Base-by-base conservation (phyloP, 805 yeast species). In the Cephaloascus albidus region DNA sequence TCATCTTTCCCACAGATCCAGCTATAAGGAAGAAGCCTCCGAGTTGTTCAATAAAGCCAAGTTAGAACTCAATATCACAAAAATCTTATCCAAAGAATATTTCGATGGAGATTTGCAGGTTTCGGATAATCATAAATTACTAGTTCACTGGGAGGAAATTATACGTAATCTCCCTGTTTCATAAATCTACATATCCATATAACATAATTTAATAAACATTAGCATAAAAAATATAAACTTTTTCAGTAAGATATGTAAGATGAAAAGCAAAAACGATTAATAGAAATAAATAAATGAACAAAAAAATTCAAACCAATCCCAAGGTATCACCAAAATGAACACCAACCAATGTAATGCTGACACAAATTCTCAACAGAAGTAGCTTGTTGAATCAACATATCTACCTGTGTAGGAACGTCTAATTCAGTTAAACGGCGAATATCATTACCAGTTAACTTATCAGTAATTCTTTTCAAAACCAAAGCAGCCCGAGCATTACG, bases 321-420 rank as follows among this genome's bases (percentile, higher is more conserved):
- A n/a, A n/a, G n/a, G 6, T 10, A 32, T 44, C 47, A 90, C 97
- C 98, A 93, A 75, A 90, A 93, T 1, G 97, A 85, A 63, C 99
- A 93, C 99, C 99, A 93, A 16, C 99, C 99, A 45, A 93, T 84
- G 55, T 85, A 93, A 60, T 90, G 98, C 60, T 88, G 97, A 53
- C 97, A 93, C 40, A 93, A 63, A 51, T 93, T 93, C 55, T 93
- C 97, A 23, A 90, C 94, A 37, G 95, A 83, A 0, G 97, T 93
- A 2, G 98, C 97, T 56, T 93, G 96, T 51, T 85, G 95, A 38
- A 93, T 93, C 55, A 93, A 66, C 55, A 81, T 82, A 50, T 93
- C 97, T 31, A 93, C 97, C 59, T 93, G 99, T 3, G 83, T 77
- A 2, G 94, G 82, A 31, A 89, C 88, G 49, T 78, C 81, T 44